A percentile compares a stretch with the other conserved stretches of the same genome.
These are phyloP conservation scores for Naganishia kalamii DNA, from an alignment of 768 basidiomycete species.

Conservation along the genomic window DNA sequence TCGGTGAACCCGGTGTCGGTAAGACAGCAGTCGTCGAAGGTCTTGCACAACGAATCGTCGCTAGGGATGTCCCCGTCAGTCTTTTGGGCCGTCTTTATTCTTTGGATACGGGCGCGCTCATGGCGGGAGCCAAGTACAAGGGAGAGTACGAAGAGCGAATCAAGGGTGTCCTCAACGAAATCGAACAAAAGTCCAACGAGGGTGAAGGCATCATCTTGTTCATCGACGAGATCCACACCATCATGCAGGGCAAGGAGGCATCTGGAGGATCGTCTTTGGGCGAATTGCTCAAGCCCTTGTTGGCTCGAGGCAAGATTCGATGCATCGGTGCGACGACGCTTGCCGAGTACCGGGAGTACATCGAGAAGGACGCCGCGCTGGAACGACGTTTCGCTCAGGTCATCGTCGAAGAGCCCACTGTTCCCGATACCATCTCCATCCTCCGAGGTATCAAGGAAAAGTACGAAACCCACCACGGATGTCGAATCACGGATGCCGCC, in stretches of 20 bases:
- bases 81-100: constrained; percentile 50
- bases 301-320: constrained; percentile 65
- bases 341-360: constrained; percentile 62
- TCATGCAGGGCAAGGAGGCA: constrained; percentile 55
- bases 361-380: constrained; percentile 84
- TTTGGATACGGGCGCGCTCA: constrained; percentile 86
- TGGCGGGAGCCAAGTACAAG: constrained; percentile 59
- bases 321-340: constrained; percentile 76
- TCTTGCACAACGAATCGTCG: constrained; percentile 88
- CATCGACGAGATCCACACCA: constrained; percentile 84
- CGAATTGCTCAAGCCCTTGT: constrained; percentile 83
- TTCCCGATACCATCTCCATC: constrained; percentile 84
- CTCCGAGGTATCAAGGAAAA: constrained; percentile 89
- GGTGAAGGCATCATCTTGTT: constrained; percentile 81
- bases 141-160: constrained; percentile 96
- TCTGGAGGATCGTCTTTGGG: constrained; percentile 37
- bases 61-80: constrained; percentile 60
- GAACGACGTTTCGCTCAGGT: constrained; percentile 92
- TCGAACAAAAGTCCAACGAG: constrained; percentile 77
- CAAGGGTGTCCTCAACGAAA: constrained; percentile 82
- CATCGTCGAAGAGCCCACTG: constrained; percentile 80
- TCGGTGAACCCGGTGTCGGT: constrained; percentile 81
- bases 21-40: constrained; percentile 95
- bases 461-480: constrained; percentile 73
- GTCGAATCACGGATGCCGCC: constrained; percentile 78